Conservation (phyloP, 2,329 filamentous ascomycete species). For the Lachnellula occidentalis region DNA sequence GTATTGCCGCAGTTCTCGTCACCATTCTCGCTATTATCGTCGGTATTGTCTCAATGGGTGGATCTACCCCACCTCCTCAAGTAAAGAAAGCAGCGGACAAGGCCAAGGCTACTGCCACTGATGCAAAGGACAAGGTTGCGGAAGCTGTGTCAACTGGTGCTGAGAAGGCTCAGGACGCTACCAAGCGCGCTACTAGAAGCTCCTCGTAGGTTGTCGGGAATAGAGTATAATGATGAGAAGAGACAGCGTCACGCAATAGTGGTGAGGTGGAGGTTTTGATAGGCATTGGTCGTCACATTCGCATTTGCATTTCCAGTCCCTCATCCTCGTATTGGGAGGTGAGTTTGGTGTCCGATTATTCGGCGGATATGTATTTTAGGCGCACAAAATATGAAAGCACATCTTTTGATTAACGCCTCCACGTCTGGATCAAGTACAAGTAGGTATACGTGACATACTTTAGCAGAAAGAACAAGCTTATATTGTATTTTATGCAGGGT, state of each 20-base stretch:
- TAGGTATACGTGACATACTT: no score
- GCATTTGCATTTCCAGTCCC: constrained; percentile 15
- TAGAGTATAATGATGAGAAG: background rate
- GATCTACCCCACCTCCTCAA: constrained; percentile 61
- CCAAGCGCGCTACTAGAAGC: constrained; percentile 30
- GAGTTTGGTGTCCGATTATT: constrained; percentile 7
- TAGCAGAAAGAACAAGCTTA: no score
- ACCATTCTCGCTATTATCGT: constrained; percentile 67
- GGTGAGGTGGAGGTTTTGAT: constrained; percentile 5
- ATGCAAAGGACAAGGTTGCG: constrained; percentile 68
- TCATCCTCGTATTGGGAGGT: constrained; percentile 5
- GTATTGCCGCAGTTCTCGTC: constrained; percentile 64
- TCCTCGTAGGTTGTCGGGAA: constrained; percentile 18
- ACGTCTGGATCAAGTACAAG: no score
- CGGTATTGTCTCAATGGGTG: constrained; percentile 57
- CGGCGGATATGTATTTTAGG: constrained; percentile 24
- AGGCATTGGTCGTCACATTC: constrained; percentile 12
- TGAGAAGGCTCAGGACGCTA: constrained; percentile 53
- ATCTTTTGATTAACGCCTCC: background rate
- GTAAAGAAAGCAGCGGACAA: constrained; percentile 65
- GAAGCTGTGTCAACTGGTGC: constrained; percentile 55
- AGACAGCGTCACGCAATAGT: background rate
- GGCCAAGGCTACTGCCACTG: constrained; percentile 65
- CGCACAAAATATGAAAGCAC: constrained; percentile 20
- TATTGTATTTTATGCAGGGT: no score